Base-by-base conservation (phyloP, 257 asterid species). In the Fraxinus americana region DNA sequence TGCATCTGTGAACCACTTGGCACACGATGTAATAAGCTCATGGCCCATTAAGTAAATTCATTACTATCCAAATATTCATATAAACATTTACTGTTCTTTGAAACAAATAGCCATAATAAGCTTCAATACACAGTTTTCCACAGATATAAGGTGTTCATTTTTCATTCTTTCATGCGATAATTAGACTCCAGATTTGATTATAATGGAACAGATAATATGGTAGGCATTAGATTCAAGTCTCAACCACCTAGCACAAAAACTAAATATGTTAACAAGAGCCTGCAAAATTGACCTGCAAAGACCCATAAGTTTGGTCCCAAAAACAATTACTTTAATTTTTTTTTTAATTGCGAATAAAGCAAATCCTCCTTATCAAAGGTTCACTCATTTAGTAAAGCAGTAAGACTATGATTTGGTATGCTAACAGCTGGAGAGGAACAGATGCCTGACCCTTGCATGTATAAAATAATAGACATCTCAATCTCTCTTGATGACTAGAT, bases 361-460 rank as follows among this genome's bases (percentile, higher is more conserved):
- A 43, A 43, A 43, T 43, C 52, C 16, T 43, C 52, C 12, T 43
- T 11, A 41, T 43, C 17, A 43, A 17, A 43, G 16, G 52, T 43
- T 43, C 52, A 43, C 5, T 43, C 17, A 11, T 57, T 5, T 17
- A 57, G 66, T 5, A n/a, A n/a, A 54, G 2, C 5, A 57, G 17
- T 12, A 43, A 43, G 52, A 43, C 52, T 43, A 17, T n/a, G 29
- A 14, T 1, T 10, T 16, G 48, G 25, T 19, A 8, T 38, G 29
- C 7, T 36, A 45, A 43, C 21, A 32, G 70, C 41, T 11, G 66
- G 48, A 14, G 77, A 82, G 23, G 23, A 70, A 43, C 21, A 68
- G 83, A 41, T 32, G 74, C 73, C 70, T 11, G 35, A 35, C 29
- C 30, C 73, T 41, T 29, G 50, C 29, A 69, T 52, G 45, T 17